Base-by-base conservation (phyloP, 257 asterid genomes). In the Plantago elongata region DNA sequence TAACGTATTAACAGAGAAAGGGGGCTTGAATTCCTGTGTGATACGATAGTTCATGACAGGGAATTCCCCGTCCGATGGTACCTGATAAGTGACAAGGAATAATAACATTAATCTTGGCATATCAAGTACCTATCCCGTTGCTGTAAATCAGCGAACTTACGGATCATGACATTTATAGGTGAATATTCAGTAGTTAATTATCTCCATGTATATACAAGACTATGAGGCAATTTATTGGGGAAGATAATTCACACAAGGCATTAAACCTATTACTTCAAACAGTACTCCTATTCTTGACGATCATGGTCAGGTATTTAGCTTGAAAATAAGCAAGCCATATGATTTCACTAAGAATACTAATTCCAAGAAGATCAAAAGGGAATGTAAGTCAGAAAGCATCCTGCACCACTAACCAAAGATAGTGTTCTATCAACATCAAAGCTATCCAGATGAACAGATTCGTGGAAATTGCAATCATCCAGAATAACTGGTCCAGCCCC, bases 401-500 rank as follows among this genome's bases (percentile, higher is more conserved):
- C 29, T 50, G 65, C 62, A 57, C 34, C 66, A 74, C 82, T 76
- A 81, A 93, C 99, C 83, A 93, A 80, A 75, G 85, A 69, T 78
- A 93, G 65, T 45, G 99, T 89, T 82, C 90, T 82, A 74, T 93
- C 99, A 50, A 89, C 84, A 54, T 93, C 99, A 74, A 93, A 93
- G 79, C 71, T 93, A 69, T 90, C 99, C 74, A 87, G 88, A 78
- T 87, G 94, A 56, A 93, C 99, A 62, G 99, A 93, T 79, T 93
- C 99, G 45, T 93, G 99, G 80, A 93, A 93, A 79, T 93, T 93
- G 85, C 99, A 93, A 75, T 93, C 99, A 77, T 93, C 99, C 81
- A 93, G 72, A 67, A 89, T 67, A 51, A 93, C 97, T 17, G 95
- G 77, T 69, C 97, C 96, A 51, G 97, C 64, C 15, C 95, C 96